Conservation (phyloP, 1,284 basidiomycete genomes). For the Trametes pubescens region DNA sequence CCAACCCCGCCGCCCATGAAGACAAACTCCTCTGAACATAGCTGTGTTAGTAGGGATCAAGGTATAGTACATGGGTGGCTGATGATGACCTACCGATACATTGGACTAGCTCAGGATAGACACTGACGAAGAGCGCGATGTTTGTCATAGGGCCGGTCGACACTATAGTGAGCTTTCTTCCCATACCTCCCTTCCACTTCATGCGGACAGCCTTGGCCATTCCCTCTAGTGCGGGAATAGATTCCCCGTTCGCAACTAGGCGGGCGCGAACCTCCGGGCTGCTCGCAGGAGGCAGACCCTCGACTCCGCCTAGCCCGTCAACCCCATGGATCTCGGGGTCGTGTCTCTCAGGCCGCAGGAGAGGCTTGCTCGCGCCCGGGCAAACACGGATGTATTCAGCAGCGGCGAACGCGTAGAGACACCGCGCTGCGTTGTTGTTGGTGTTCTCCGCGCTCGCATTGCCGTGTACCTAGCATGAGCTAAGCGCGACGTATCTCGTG, state of each 20-base stretch:
- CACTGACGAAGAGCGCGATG: conserved; percentile 76
- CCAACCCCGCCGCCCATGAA: conserved; percentile 94
- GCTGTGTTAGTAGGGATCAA: background rate
- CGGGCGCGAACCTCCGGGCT: conserved; percentile 56
- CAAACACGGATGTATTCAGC: conserved; percentile 64
- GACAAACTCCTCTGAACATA: conserved; percentile 73
- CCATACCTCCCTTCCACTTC: conserved; percentile 61
- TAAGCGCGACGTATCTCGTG: background rate
- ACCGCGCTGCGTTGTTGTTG: conserved; percentile 74
- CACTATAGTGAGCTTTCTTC: conserved; percentile 68
- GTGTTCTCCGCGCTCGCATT: conserved; percentile 74
- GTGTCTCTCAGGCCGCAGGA: conserved; percentile 52
- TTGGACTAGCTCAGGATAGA: conserved; percentile 74
- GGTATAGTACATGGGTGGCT: background rate
- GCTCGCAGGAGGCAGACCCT: conserved; percentile 65
- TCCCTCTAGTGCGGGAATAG: conserved; percentile 67
- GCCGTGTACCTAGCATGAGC: conserved; percentile 70
- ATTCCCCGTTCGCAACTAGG: conserved; percentile 52
- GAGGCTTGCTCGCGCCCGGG: conserved; percentile 72
- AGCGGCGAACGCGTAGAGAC: conserved; percentile 75
- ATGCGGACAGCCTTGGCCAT: conserved; percentile 65
- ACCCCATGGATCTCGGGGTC: conserved; percentile 79
- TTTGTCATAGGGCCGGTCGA: conserved; percentile 89
- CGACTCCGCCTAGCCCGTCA: conserved; percentile 83
- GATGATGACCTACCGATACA: conserved; percentile 50